Evolutionary conservation across 2,329 filamentous ascomycete species (phyloP).

Genomic region (Didymella arachidicola): DNA sequence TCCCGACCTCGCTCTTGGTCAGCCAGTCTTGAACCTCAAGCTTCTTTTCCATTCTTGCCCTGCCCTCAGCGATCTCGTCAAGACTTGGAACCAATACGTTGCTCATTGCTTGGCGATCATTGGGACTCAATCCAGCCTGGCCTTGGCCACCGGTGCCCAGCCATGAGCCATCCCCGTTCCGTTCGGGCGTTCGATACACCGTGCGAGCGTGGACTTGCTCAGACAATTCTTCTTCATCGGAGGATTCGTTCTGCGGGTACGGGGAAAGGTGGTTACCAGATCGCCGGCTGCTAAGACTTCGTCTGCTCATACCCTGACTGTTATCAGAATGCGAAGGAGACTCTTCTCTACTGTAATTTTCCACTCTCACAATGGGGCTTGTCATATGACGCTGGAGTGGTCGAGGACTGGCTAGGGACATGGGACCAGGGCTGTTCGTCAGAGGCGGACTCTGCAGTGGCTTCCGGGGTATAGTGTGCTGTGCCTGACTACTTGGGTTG

Average conservation of each 20-base stretch:
- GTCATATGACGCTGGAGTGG: constrained; percentile 43
- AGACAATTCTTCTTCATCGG: constrained; percentile 42
- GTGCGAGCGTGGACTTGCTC: constrained; percentile 29
- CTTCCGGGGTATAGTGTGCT: constrained; percentile 43
- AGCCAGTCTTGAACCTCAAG: constrained; percentile 63
- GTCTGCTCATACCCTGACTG: constrained; percentile 46
- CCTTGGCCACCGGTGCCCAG: constrained; percentile 49
- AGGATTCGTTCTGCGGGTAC: constrained; percentile 45
- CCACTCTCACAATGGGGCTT: constrained; percentile 51
- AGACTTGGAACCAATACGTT: constrained; percentile 57
- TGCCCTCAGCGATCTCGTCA: constrained; percentile 59
- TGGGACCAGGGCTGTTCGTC: constrained; percentile 48
- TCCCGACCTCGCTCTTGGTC: constrained; percentile 55
- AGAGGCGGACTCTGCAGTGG: constrained; percentile 51
- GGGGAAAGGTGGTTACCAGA: constrained; percentile 51
- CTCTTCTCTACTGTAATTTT: constrained; percentile 48
- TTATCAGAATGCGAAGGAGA: constrained; percentile 47
- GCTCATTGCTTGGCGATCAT: constrained; percentile 52
- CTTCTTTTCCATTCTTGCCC: constrained; percentile 60
- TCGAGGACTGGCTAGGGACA: constrained; percentile 37
- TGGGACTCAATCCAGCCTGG: constrained; percentile 58
- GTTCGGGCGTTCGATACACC: constrained; percentile 46
- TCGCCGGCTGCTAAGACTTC: constrained; percentile 45
- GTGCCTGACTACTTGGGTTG: constrained; percentile 26
- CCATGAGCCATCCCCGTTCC: constrained; percentile 59